Evolutionary conservation across 345 rosid genomes (phyloP), one percentile per base, ranked within the genome.

Genomic region (Bretschneidera sinensis): DNA sequence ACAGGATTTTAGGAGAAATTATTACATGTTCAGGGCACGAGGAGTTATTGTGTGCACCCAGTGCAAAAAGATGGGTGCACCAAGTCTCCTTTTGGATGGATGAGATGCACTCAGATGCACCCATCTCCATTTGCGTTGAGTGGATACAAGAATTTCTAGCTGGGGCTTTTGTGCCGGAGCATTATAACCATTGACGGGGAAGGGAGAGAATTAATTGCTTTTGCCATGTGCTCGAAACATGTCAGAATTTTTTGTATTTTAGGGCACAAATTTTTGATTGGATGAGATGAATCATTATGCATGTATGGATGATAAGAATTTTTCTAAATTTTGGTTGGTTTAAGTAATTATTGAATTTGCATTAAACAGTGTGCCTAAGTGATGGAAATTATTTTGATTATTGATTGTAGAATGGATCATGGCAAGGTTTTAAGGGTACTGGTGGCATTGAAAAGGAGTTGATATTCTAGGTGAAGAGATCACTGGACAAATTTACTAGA

Each of bases 391-490:
- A 35, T 59, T 69, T 9, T 74, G 47, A 61, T 24, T 50, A 43
- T n/a, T 55, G 65, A 55, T 49, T 84, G 57, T 72, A 89, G 99
- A 72, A 66, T 20, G 89, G 89, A 48, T 59, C 50, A 3, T 90
- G 97, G 97, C 73, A 84, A 64, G 81, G 79, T 4, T 88, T 80
- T 51, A 77, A 78, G 63, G 89, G 83, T 21, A 78, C 60, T 64
- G 59, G 51, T n/a, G 67, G 67, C 19, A 74, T 64, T 56, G 74
- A 69, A 56, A 79, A 81, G 51, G 83, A 83, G 17, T 23, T 79
- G 73, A 58, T 83, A 18, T 74, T 88, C 25, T 83, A 69, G 61
- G 89, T 74, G 61, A 61, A 80, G 63, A 86, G 85, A 68, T 78
- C 77, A 14, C 21, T 69, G 53, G 83, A 70, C 19, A 80, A 70